Conservation (phyloP, 2,329 filamentous ascomycete genomes). For the Knufia petricola region DNA sequence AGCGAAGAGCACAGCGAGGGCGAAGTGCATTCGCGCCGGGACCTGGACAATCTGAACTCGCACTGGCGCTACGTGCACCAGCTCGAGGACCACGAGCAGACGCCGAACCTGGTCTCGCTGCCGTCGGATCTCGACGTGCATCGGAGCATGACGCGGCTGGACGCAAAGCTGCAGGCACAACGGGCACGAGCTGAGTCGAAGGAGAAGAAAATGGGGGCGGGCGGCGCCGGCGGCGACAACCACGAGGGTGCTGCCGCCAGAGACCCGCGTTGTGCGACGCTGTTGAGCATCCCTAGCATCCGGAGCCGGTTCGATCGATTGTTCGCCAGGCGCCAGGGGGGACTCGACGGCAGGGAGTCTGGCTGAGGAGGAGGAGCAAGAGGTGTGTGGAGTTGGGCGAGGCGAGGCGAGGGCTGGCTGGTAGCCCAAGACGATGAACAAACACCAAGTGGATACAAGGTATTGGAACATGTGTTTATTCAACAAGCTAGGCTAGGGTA, state of each 20-base stretch:
- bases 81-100: slow-evolving; percentile 8
- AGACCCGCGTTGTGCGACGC: neutral
- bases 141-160: slow-evolving; percentile 13
- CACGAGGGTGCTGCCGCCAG: neutral
- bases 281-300: neutral
- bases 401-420: no score
- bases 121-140: slow-evolving; percentile 19
- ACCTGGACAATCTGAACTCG: slow-evolving; percentile 11
- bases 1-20: slow-evolving; percentile 7
- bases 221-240: neutral
- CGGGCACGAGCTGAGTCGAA: neutral
- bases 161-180: slow-evolving; percentile 10
- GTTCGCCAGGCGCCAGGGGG: neutral
- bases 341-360: no score
- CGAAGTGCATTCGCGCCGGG: slow-evolving; percentile 8
- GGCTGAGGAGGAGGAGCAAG: no score
- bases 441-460: no score
- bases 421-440: no score
- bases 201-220: neutral
- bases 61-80: slow-evolving; percentile 21
- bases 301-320: neutral
- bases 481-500: no score
- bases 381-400: no score
- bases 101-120: slow-evolving; percentile 18
- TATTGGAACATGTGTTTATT: no score